phyloP scores from a whole-genome alignment of 148 eudicot genomes.

The Cornus suecica region DNA sequence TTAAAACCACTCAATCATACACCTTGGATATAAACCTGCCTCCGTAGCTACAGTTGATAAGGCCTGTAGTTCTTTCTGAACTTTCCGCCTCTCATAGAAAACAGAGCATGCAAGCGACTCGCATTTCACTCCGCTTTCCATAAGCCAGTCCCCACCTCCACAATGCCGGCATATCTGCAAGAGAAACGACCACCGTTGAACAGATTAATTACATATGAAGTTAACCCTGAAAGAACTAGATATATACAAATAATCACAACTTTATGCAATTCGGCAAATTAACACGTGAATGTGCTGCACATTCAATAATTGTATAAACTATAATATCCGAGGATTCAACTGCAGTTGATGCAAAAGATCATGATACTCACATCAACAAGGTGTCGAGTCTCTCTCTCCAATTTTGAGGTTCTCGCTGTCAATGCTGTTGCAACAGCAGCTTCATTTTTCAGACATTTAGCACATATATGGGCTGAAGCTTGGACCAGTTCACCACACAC shows the following conservation, averaged over 20 bases:
- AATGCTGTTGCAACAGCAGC: constrained; percentile 55
- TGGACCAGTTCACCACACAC: constrained; percentile 78
- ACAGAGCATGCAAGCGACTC: constrained; percentile 81
- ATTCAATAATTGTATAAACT: no score
- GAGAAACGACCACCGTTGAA: background rate
- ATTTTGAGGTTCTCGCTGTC: constrained; percentile 68
- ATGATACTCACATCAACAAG: constrained; percentile 73
- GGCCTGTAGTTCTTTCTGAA: constrained; percentile 74
- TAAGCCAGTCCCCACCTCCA: constrained; percentile 90
- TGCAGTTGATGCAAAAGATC: background rate
- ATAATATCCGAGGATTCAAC: no score
- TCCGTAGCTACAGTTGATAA: constrained; percentile 57
- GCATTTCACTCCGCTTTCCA: constrained; percentile 89
- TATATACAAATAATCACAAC: background rate
- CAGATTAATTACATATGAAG: background rate
- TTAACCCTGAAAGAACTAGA: background rate
- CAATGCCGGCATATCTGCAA: constrained; percentile 89
- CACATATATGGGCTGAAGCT: constrained; percentile 56
- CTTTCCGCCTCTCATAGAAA: constrained; percentile 81
- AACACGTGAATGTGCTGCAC: background rate
- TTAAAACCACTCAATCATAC: constrained; percentile 92
- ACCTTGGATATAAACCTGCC: constrained; percentile 69
- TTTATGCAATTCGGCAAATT: background rate
- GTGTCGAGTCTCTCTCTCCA: constrained; percentile 84
- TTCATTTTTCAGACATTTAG: constrained; percentile 51